Evolutionary conservation across 768 basidiomycete species (phyloP), one percentile per base, ranked within the genome.

Genomic region (Boletus vinaceobasis): DNA sequence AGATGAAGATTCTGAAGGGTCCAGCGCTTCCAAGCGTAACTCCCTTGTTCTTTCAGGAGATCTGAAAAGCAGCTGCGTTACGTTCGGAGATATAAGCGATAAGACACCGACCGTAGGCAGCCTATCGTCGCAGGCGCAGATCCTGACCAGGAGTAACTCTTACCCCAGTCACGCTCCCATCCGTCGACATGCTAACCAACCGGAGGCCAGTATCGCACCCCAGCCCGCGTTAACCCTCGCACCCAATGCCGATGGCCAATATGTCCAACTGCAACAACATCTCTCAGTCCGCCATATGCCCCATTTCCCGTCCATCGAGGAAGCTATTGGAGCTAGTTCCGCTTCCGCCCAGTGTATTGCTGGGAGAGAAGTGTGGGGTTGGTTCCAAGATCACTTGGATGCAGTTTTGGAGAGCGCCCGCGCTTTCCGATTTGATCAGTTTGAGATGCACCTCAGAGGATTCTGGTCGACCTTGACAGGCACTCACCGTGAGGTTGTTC

Each of bases 361-460:
- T 56, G 92, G 89, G 29, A 83, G 88, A 60, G 90, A 91, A 70
- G 88, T 92, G 7, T 96, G 93, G 93, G 80, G 78, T 31, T 91
- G 90, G 86, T 96, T 96, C 77, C 87, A 90, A 70, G 88, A 92
- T 53, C 93, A 96, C 75, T 77, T 93, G 57, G 91, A 95, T 71
- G 76, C 86, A 1, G 77, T 95, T 44, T 73, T 93, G 32, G 89
- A 92, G 60, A 86, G 82, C 62, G 83, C 93, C 40, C 77, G 88
- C 51, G 75, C 81, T 17, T 88, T 87, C 75, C 80, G 90, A 37
- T 90, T 93, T 62, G 93, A 95, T 71, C 88, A 92, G 71, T 93
- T 93, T 65, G 92, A 95, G 70, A 82, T 92, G 74, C 83, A 91
- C 64, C 72, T 93, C 42, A 83, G 92, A 44, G 81, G 85, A 11